Percentiles rank a stretch among this genome's conserved stretches.
Evolutionary conservation across 495 filamentous ascomycete genomes (phyloP).

Genomic region (Tuber melanosporum): DNA sequence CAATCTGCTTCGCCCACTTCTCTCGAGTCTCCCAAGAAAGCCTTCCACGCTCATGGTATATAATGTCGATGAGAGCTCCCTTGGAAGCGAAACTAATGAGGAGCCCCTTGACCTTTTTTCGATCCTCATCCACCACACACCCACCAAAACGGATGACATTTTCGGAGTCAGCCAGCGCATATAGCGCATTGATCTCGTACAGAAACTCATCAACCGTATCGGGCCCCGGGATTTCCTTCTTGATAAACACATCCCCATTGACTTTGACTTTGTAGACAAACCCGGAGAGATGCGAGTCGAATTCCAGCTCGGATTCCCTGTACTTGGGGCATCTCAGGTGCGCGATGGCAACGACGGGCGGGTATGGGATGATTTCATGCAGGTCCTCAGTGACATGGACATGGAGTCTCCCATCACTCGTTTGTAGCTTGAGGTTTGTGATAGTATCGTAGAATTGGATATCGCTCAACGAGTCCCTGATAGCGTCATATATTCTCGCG

Average conservation of each 20-base stretch:
- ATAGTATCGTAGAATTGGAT: slow-evolving; percentile 95
- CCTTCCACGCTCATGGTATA: slow-evolving; percentile 58
- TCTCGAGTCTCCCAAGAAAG: slow-evolving; percentile 72
- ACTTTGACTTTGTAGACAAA: slow-evolving; percentile 93
- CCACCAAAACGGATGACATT: slow-evolving; percentile 85
- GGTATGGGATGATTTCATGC: slow-evolving; percentile 90
- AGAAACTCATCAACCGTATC: slow-evolving; percentile 95
- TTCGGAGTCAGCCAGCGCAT: slow-evolving; percentile 61
- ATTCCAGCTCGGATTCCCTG: slow-evolving; percentile 66
- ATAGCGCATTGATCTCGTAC: slow-evolving; percentile 94
- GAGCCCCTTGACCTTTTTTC: slow-evolving; percentile 73
- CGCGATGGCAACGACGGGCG: slow-evolving; percentile 63
- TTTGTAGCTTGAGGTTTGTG: slow-evolving; percentile 92
- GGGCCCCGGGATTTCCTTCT: slow-evolving; percentile 96
- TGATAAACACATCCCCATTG: slow-evolving; percentile 66
- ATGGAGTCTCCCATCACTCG: slow-evolving; percentile 79
- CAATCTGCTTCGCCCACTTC: slow-evolving; percentile 88
- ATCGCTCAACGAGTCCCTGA: slow-evolving; percentile 80
- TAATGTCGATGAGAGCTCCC: slow-evolving; percentile 82
- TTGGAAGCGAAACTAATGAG: slow-evolving; percentile 84
- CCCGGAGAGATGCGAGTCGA: slow-evolving; percentile 87
- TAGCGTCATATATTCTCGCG: slow-evolving; percentile 90
- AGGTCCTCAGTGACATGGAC: slow-evolving; percentile 98
- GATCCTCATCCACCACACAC: slow-evolving; percentile 75
- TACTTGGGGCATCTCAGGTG: slow-evolving; percentile 66